Evolutionary conservation across 2,329 filamentous ascomycete genomes (phyloP).

Genomic region (Aspergillus fructus): DNA sequence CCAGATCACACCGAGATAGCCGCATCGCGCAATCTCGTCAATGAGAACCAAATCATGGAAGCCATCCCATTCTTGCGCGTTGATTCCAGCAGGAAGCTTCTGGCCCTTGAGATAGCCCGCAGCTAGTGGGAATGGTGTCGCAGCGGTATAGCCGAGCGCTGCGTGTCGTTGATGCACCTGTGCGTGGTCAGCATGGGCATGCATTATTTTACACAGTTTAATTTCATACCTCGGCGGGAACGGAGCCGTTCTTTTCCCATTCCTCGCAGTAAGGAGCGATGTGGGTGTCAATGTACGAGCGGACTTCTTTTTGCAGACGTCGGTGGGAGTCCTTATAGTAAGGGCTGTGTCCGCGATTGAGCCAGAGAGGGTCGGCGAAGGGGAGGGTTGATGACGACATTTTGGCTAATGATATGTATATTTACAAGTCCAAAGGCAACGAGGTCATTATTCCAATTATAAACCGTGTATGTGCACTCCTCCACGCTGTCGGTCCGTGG

Average conservation of each 20-base stretch:
- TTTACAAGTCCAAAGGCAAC: background rate
- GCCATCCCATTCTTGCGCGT: slow-evolving; percentile 33
- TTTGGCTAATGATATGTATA: background rate
- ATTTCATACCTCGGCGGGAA: slow-evolving; percentile 24
- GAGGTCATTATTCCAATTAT: background rate
- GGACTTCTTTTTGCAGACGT: slow-evolving; percentile 21
- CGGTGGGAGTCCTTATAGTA: slow-evolving; percentile 27
- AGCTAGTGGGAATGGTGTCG: slow-evolving; percentile 19
- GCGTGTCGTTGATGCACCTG: slow-evolving; percentile 20
- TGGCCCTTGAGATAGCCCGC: slow-evolving; percentile 19
- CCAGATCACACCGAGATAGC: slow-evolving; percentile 32
- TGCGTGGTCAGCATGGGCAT: background rate
- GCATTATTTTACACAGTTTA: background rate
- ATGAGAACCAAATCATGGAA: slow-evolving; percentile 40
- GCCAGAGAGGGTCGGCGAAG: slow-evolving; percentile 28
- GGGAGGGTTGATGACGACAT: slow-evolving; percentile 10
- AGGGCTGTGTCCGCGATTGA: slow-evolving; percentile 19
- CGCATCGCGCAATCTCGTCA: slow-evolving; percentile 39
- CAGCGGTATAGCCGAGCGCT: slow-evolving; percentile 23
- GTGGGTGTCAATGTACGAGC: slow-evolving; percentile 26
- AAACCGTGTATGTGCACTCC: background rate
- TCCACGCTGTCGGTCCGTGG: background rate
- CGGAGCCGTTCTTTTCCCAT: slow-evolving; percentile 25
- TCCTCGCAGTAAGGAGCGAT: slow-evolving; percentile 26
- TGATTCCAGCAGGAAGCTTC: slow-evolving; percentile 28